Evolutionary conservation across 306 rosid genomes (phyloP), one percentile per base, ranked within the genome.

Genomic region (Acacia confusa): DNA sequence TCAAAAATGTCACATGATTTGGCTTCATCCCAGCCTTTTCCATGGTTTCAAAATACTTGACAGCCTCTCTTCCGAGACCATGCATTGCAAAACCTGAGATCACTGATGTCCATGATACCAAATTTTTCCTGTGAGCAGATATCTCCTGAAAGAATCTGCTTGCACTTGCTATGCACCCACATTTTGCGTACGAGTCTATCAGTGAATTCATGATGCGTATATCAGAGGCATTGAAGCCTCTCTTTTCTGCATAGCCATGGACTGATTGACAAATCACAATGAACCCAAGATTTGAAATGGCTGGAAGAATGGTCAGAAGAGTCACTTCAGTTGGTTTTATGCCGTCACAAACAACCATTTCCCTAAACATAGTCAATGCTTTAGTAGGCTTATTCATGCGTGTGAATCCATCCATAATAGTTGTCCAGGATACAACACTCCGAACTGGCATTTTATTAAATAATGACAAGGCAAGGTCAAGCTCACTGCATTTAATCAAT

Each of bases 371-470:
- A 28, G 72, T 74, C 61, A 87, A 41, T 38, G 94, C 97, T 73
- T 87, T 87, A 17, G 44, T n/a, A n/a, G 87, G 85, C 84, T 30
- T 80, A 82, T 87, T 85, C 72, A 36, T 41, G 2, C 93, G 85
- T 2, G 92, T 86, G 74, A 84, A 86, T 0, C 87, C 90, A 83
- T 92, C 97, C 32, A 92, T 89, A 65, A 92, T 83, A 75, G 84
- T 85, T 48, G 97, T 92, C 94, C 97, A 90, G 2, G 97, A 92
- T 30, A 90, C 92, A 6, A 92, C 92, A 75, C 78, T 90, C 75
- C 88, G 85, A 40, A 6, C 53, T 9, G 90, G 87, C 94, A 92
- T 92, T 25, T 30, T 80, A 77, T 83, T 66, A 84, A 92, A 92
- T 10, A 90, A 77, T 17, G 82, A 88, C 19, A 82, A 55, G 79